Evolutionary conservation across 139 green algal genomes (phyloP).

Genomic region (Zygnema cylindricum): DNA sequence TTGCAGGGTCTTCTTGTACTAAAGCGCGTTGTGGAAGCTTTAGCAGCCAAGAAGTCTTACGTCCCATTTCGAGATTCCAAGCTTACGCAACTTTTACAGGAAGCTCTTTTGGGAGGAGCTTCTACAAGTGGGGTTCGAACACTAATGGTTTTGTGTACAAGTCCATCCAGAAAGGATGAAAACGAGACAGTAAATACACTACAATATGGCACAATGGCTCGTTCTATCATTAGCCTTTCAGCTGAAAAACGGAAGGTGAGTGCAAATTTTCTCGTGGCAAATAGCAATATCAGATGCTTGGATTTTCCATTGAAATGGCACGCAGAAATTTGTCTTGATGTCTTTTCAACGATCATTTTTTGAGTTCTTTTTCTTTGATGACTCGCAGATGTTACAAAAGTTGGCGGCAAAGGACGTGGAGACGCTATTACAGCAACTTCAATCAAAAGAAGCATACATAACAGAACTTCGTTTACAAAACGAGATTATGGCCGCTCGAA

Average conservation of each 20-base stretch:
- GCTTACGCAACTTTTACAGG: slow-evolving; percentile 92
- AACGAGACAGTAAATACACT: slow-evolving; percentile 38
- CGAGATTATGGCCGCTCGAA: neutral
- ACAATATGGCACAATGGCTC: slow-evolving; percentile 31
- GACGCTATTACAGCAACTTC: neutral
- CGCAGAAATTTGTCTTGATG: neutral
- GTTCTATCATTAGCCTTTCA: slow-evolving; percentile 13
- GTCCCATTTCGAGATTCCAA: slow-evolving; percentile 67
- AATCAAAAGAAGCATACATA: neutral
- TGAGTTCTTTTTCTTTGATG: neutral
- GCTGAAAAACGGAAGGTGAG: neutral
- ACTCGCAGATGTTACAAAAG: slow-evolving; percentile 4
- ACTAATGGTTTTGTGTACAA: slow-evolving; percentile 41
- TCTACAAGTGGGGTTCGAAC: neutral
- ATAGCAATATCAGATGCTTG: neutral
- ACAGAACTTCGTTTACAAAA: neutral
- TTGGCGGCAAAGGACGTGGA: neutral
- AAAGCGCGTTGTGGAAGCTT: slow-evolving; percentile 20
- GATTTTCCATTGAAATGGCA: neutral
- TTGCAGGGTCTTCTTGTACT: slow-evolving; percentile 20
- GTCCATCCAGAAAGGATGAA: neutral
- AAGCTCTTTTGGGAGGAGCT: slow-evolving; percentile 67
- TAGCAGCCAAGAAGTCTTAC: slow-evolving; percentile 38
- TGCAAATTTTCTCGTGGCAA: neutral
- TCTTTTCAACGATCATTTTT: neutral